Percentiles rank a stretch among this genome's conserved stretches.
These are phyloP conservation scores for Arthrobotrys conoides DNA, from an alignment of 2,329 filamentous ascomycete species.

Conservation along the genomic window DNA sequence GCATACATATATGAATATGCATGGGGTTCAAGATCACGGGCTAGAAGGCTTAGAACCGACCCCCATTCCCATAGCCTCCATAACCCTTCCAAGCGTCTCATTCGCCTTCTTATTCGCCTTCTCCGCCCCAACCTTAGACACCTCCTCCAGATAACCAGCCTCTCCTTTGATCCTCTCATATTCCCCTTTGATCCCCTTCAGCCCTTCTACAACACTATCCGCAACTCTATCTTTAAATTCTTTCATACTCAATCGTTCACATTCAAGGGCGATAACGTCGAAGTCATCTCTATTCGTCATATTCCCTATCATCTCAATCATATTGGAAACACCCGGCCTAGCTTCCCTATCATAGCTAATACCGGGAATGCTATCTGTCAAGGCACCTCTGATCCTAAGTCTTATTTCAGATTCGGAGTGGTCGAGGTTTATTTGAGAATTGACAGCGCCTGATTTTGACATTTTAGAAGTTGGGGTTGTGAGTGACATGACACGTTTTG, in stretches of 20 bases:
- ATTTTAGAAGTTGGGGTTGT: constrained; percentile 85
- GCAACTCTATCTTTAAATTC: constrained; percentile 77
- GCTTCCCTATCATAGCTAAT: constrained; percentile 79
- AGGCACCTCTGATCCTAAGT: constrained; percentile 78
- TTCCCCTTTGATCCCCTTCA: constrained; percentile 72
- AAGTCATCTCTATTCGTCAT: constrained; percentile 71
- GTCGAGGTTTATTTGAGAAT: constrained; percentile 86
- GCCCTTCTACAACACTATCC: constrained; percentile 71
- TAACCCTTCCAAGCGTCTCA: constrained; percentile 69
- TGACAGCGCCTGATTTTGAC: constrained; percentile 86
- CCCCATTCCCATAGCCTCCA: constrained; percentile 67
- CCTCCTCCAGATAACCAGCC: constrained; percentile 71
- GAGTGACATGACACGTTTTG: constrained; percentile 91
- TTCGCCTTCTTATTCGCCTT: constrained; percentile 76
- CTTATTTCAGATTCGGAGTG: constrained; percentile 77
- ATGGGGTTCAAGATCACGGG: no score
- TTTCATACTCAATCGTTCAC: constrained; percentile 69
- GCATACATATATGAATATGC: no score
- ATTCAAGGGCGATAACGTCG: constrained; percentile 67
- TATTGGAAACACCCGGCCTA: constrained; percentile 88
- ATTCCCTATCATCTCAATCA: constrained; percentile 83
- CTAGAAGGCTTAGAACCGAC: background rate
- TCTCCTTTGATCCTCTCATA: constrained; percentile 73
- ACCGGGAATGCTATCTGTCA: constrained; percentile 79
- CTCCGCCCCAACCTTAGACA: constrained; percentile 73